Conservation (phyloP, 2,329 filamentous ascomycete species). For the Botrytis pseudocinerea region DNA sequence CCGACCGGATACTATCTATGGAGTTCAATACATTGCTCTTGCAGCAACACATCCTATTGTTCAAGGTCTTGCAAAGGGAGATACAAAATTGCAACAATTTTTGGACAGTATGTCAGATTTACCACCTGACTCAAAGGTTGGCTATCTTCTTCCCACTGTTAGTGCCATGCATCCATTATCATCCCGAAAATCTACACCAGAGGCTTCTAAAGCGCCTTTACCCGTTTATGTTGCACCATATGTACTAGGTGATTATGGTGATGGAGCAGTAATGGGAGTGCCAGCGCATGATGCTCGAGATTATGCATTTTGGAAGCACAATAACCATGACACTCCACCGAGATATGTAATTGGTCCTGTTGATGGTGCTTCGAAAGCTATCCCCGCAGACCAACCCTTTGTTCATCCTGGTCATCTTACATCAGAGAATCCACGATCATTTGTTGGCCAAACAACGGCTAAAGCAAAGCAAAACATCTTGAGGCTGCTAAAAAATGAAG, state of each 20-base stretch:
- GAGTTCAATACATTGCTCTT: conserved; percentile 81
- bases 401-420: conserved; percentile 68
- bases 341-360: conserved; percentile 58
- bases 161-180: conserved; percentile 66
- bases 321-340: conserved; percentile 61
- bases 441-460: conserved; percentile 61
- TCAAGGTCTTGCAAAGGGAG: conserved; percentile 55
- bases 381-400: conserved; percentile 55
- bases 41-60: conserved; percentile 73
- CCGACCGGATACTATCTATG: conserved; percentile 81
- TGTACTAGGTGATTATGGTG: conserved; percentile 81
- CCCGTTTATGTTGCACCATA: conserved; percentile 84
- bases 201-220: conserved; percentile 56
- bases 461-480: conserved; percentile 64
- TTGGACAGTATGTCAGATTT: conserved; percentile 61
- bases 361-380: conserved; percentile 48
- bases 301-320: conserved; percentile 75
- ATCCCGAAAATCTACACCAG: conserved; percentile 52
- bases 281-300: conserved; percentile 82
- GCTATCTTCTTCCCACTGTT: conserved; percentile 65
- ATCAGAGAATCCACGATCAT: conserved; percentile 59
- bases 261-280: conserved; percentile 89
- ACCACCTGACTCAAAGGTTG: conserved; percentile 60
- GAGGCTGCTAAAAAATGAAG: conserved; percentile 51
- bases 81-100: conserved; percentile 66